Conservation (phyloP, 331 rosid species). For the Pyrus hybrid region DNA sequence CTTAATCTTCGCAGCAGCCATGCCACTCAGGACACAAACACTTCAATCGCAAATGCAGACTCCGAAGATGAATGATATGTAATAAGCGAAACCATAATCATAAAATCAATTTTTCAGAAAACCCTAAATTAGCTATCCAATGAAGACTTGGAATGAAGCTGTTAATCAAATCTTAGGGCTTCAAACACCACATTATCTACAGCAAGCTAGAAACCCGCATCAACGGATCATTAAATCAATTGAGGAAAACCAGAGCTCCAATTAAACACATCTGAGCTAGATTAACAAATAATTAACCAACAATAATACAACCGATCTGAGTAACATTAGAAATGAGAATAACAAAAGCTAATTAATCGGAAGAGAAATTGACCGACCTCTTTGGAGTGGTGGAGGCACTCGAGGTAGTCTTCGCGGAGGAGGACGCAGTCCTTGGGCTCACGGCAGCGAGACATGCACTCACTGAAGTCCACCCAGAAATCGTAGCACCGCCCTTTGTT, state of each 20-base stretch:
- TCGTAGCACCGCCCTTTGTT: slow-evolving; percentile 98
- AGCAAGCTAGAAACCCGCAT: not conserved
- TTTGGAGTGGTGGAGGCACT: slow-evolving; percentile 96
- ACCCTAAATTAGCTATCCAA: not conserved
- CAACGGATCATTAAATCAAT: not conserved
- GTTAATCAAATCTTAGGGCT: not conserved
- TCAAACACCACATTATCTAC: not conserved
- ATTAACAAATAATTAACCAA: not conserved
- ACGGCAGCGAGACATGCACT: slow-evolving; percentile 91
- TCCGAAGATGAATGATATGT: not conserved
- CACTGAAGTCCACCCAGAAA: slow-evolving; percentile 97
- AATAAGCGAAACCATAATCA: not conserved
- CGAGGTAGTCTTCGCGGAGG: slow-evolving; percentile 94
- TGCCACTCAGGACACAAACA: too few species aligned
- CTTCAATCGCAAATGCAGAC: too few species aligned
- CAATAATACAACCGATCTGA: not conserved
- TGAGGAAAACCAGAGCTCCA: not conserved
- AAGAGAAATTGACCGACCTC: slow-evolving; percentile 67
- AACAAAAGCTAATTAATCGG: not conserved
- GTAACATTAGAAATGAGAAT: not conserved
- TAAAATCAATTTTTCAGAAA: not conserved
- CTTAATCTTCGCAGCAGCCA: too few species aligned
- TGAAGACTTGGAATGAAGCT: not conserved
- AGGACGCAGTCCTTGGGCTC: slow-evolving; percentile 85
- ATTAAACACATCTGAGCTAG: not conserved